These are phyloP conservation scores for Venturia aucupariae DNA, from an alignment of 2,329 filamentous ascomycete species.

Conservation along the genomic window DNA sequence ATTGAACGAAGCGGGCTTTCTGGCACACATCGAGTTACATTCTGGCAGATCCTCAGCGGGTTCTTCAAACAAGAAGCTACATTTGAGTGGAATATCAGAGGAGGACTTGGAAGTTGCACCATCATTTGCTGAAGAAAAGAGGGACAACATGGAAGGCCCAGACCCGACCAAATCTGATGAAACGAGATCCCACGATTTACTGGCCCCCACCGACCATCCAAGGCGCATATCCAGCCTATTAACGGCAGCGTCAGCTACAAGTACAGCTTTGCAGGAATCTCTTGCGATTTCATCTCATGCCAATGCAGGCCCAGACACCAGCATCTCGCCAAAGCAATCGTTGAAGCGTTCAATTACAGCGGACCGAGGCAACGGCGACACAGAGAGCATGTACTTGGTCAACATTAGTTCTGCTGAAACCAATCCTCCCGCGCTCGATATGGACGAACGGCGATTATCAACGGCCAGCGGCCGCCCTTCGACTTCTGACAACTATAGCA, in stretches of 20 bases:
- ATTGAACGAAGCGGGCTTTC: constrained; percentile 78
- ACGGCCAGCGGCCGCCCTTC: constrained; percentile 32
- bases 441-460: constrained; percentile 35
- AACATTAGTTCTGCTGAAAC: not conserved
- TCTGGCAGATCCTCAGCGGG: constrained; percentile 79
- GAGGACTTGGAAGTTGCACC: constrained; percentile 42
- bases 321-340: not conserved
- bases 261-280: constrained; percentile 8
- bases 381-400: constrained; percentile 1
- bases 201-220: not conserved
- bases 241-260: constrained; percentile 6
- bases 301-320: not conserved
- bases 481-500: constrained; percentile 33
- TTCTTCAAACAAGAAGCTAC: constrained; percentile 54
- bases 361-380: not conserved
- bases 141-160: not conserved
- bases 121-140: not conserved
- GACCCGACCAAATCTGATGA: not conserved
- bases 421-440: constrained; percentile 7
- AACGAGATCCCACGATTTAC: not conserved
- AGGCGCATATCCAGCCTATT: not conserved
- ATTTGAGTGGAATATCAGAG: constrained; percentile 70
- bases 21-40: constrained; percentile 52
- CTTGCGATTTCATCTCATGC: not conserved
- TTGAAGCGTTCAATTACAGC: constrained; percentile 1